Percentiles rank a stretch among this genome's conserved stretches.
Evolutionary conservation across 169 alveolate genomes (phyloP).

Genomic region (Cytauxzoon felis): DNA sequence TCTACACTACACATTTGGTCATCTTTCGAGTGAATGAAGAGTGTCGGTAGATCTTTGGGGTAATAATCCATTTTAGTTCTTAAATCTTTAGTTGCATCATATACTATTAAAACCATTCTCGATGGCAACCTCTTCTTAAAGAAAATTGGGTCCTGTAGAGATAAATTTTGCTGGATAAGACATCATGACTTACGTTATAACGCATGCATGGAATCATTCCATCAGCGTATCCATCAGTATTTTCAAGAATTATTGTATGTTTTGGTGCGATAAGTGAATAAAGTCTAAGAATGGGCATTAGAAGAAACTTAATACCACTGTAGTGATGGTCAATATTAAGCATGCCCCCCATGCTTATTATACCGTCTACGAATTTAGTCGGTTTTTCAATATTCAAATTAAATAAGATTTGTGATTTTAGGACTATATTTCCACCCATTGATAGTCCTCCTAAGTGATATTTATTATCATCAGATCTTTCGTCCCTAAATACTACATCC

Average conservation of each 20-base stretch:
- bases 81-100: slow-evolving; percentile 61
- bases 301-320: slow-evolving; percentile 15
- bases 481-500: slow-evolving; percentile 3
- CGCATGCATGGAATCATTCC: slow-evolving; percentile 3
- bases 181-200: background rate
- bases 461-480: slow-evolving; percentile 16
- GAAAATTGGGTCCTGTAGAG: slow-evolving; percentile 39
- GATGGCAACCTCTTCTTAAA: slow-evolving; percentile 23
- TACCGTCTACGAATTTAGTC: slow-evolving; percentile 55
- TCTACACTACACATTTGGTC: slow-evolving; percentile 50
- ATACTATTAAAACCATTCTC: slow-evolving; percentile 42
- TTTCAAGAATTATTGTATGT: slow-evolving; percentile 8
- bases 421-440: slow-evolving; percentile 73
- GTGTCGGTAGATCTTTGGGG: slow-evolving; percentile 58
- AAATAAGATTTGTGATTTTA: slow-evolving; percentile 43
- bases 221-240: background rate
- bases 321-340: slow-evolving; percentile 44
- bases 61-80: slow-evolving; percentile 22
- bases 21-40: slow-evolving; percentile 53
- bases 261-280: slow-evolving; percentile 33
- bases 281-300: slow-evolving; percentile 26
- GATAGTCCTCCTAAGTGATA: slow-evolving; percentile 64
- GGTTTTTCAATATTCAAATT: slow-evolving; percentile 29
- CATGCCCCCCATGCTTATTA: slow-evolving; percentile 68
- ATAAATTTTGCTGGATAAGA: background rate